Base-by-base conservation (phyloP, 257 asterid species). In the Cinchona pubescens region DNA sequence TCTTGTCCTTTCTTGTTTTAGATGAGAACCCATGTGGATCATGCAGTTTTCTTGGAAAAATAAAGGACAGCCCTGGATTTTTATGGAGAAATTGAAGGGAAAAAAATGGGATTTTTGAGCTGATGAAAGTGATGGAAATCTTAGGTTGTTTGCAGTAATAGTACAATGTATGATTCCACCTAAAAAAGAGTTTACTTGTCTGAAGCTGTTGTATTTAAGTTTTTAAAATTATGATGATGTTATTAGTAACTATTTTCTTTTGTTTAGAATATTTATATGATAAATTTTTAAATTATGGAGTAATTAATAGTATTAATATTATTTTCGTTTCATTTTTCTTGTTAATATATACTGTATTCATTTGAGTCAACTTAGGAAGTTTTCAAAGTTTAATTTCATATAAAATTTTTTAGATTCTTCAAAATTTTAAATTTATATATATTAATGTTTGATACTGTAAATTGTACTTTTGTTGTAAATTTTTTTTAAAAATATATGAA, bases 161-260 rank as follows among this genome's bases (percentile, higher is more conserved):
- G 25, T 3, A 37, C 48, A 12, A 55, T 34, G 19, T 49, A 21
- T 37, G 60, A 67, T 74, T 48, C 4, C 42, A 30, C 59, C 14
- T 13, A 29, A 55, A 61, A 77, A 81, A 81, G 82, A 38, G 76
- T 8, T 68, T 51, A 30, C 69, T 76, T 77, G 79, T 81, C 81
- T 7, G 46, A 53, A 68, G 58, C 59, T 40, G n/a, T n/a, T n/a
- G n/a, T 53, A 46, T 68, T 21, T 38, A 2, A 65, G 0, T 8
- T 65, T 38, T 65, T 65, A 37, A 19, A 29, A 16, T 34, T n/a
- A n/a, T n/a, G 46, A 18, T 64, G 18, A 23, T 7, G 38, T 60
- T 18, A 18, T 1, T 21, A 5, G 25, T 16, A 35, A 58, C 2
- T 29, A 27, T 11, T 11, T 27, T 27, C n/a, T n/a, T n/a, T n/a